Base-by-base conservation (phyloP, 768 basidiomycete genomes). In the Gelatoporia subvermispora region DNA sequence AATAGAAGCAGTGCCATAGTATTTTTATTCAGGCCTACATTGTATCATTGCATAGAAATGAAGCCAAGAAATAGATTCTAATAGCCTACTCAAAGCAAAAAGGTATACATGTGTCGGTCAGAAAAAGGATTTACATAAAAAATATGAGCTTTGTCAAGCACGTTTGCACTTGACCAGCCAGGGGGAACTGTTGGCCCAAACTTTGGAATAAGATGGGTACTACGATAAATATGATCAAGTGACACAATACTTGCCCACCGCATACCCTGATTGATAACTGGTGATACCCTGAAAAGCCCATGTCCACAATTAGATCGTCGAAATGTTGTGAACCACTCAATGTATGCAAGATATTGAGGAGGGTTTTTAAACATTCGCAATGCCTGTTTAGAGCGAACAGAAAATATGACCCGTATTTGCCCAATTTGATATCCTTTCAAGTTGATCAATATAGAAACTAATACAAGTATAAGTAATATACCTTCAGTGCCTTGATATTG, bases 231-330 rank as follows among this genome's bases (percentile, higher is more conserved):
- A 0, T 52, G 10, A 1, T 37, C 21, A 9, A 67, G 31, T 0
- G 62, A 58, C 8, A 71, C 42, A 20, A 68, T 47, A 2, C 55
- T 56, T 4, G 56, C 54, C 13, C 50, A 28, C 2, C 48, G 41
- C 8, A 43, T 41, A 3, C 57, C 55, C 4, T 58, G 7, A 4
- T 36, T 4, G 0, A 92, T 93, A 77, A 35, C 35, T 35, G 35
- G 35, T 35, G 35, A 35, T 9, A 15, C 20, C 8, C 8, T 9
- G 13, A 54, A 45, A n/a, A 42, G 41, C 34, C 51, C 34, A 54
- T 23, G 16, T 25, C 20, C 8, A 39, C 9, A 10, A 3, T 40
- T n/a, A 17, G 5, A n/a, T 51, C 41, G 4, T 48, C 28, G n/a
- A 57, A 58, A 49, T 1, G 56, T 52, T 8, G 57, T 64, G 41